Base-by-base conservation (phyloP, 2,329 filamentous ascomycete species). In the Tolypocladium endophyticum region DNA sequence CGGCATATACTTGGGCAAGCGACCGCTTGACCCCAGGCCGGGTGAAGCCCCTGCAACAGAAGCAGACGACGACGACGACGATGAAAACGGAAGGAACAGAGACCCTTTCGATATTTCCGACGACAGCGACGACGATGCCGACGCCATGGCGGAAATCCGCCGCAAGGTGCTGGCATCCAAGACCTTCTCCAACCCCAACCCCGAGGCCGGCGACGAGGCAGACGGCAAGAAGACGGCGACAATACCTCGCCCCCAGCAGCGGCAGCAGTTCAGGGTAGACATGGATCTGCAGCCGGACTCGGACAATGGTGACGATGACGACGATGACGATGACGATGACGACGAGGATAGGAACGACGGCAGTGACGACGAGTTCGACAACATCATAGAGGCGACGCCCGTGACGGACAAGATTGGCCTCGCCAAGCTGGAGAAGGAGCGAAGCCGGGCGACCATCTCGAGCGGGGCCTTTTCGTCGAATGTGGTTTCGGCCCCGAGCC, bases 81-180 rank as follows among this genome's bases (percentile, higher is more conserved):
- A 14, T 11, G 14, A 14, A 14, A 11, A n/a, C n/a, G n/a, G 77
- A 79, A 20, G 74, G 74, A 73, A 80, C 39, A 77, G 74, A 65
- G 89, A 94, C 66, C 87, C 86, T 0, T 92, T 87, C 67, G 87
- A 84, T 58, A 82, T 96, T 54, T 91, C 91, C 12, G 88, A 92
- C 59, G 87, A 90, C 65, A 85, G 84, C 38, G 90, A 96, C 60
- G 91, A 95, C 67, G 89, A 89, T 23, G 60, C 39, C n/a, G 80
- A 78, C 58, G 87, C 92, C 70, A 97, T 97, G 92, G 92, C 90
- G 41, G 92, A 96, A 69, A 87, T 99, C 58, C 84, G 94, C 56
- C 86, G 88, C 59, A 90, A 90, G 66, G 91, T 97, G n/a, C 82
- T 99, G 2, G 89, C 88, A 8, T 96, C 93, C 8, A 97, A 93